Base-by-base conservation (phyloP, 1,284 basidiomycete species). In the Abortiporus biennis region DNA sequence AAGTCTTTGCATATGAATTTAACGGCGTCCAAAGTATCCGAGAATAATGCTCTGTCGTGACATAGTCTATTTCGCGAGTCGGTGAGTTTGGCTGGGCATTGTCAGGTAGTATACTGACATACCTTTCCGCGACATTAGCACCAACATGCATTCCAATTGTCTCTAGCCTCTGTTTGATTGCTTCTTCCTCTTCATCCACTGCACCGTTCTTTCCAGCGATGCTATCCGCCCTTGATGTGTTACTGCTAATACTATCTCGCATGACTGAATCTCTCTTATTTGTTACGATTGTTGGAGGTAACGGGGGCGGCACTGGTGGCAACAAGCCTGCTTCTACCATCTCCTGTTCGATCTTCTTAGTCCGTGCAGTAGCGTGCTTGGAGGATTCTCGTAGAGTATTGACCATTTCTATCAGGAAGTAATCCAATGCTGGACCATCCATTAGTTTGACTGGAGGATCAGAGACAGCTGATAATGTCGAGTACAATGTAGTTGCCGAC, bases 1-100 rank as follows among this genome's bases (percentile, higher is more conserved):
- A 96, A 68, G 48, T 97, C 93, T 59, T 97, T 97, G 69, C 93
- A 97, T 47, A 97, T 75, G 57, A 96, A 96, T 62, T 97, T 97
- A 66, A 97, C 84, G 12, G 80, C 82, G 53, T 97, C 93, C 6
- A 97, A 71, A 1, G 92, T 89, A 52, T 93, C 85, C 0, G 77
- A 64, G 50, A 95, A 87, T 34, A 88, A 72, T 23, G 80, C 69
- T 47, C 83, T 71, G 45, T 91, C 84, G 22, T 83, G 76, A 54
- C 81, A 85, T 46, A 95, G 61, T 47, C 89, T 92, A 55, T 2
- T 27, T 1, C 2, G 34, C 20, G 8, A 20, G 40, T n/a, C n/a
- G 8, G 15, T 27, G 3, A 12, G 22, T n/a, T 38, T n/a, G 5
- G 37, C 15, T 5, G 19, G 8, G 3, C 30, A 8, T 27, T 12